A percentile compares a stretch with the other conserved stretches of the same genome.
These are phyloP conservation scores for Wickerhamomyces sydowiorum DNA, from an alignment of 805 yeast genomes.

Conservation along the genomic window DNA sequence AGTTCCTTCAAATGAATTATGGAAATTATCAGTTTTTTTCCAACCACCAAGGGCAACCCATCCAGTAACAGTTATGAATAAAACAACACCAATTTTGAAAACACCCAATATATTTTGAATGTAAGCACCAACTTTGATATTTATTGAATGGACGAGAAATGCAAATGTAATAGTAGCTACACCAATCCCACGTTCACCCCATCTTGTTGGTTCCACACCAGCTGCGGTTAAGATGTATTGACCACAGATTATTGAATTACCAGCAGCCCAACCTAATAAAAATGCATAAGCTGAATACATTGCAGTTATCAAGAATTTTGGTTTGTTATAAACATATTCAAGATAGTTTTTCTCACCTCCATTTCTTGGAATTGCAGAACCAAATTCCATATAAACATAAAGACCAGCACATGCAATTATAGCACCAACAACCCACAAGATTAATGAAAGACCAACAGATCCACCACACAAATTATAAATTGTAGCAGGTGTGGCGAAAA, in stretches of 20 bases:
- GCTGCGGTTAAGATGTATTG: conserved; percentile 75
- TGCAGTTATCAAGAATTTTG: conserved; percentile 60
- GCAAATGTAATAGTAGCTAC: conserved; percentile 69
- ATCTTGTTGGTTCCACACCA: conserved; percentile 55
- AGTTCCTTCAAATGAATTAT: conserved; percentile 51
- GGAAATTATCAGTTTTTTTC: conserved; percentile 54
- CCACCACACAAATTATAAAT: conserved; percentile 46
- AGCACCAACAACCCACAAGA: conserved; percentile 74
- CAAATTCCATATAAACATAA: conserved; percentile 75
- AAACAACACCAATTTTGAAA: conserved; percentile 66
- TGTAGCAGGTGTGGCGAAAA: conserved; percentile 64
- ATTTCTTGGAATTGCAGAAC: conserved; percentile 70
- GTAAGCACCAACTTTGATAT: conserved; percentile 60
- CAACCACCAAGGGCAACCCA: conserved; percentile 82
- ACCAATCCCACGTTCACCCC: conserved; percentile 78
- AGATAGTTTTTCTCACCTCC: conserved; percentile 86
- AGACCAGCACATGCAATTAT: conserved; percentile 59
- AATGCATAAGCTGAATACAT: conserved; percentile 67
- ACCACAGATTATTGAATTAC: conserved; percentile 77
- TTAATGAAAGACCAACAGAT: conserved; percentile 64
- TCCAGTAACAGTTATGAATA: conserved; percentile 69
- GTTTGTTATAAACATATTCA: conserved; percentile 64
- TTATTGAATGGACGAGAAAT: conserved; percentile 53
- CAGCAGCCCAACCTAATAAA: conserved; percentile 81
- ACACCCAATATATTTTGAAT: conserved; percentile 63